Base-by-base conservation (phyloP, 2,329 filamentous ascomycete species). In the Nemania diffusa region DNA sequence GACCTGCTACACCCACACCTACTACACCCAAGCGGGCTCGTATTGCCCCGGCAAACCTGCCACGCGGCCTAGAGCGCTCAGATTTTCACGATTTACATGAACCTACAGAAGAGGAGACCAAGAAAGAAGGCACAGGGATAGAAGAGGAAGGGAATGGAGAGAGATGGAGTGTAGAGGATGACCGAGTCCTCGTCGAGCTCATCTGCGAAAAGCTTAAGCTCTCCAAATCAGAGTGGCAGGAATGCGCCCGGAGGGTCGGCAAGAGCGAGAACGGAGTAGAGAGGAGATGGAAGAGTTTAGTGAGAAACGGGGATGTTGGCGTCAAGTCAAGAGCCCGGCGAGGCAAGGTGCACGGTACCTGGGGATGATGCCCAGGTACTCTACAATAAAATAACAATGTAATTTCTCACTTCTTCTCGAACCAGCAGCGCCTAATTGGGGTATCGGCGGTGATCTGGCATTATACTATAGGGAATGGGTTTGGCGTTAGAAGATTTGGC, bases 201-300 rank as follows among this genome's bases (percentile, higher is more conserved):
- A 87, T 91, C 44, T 81, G 91, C 5, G 88, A 90, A 75, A 91
- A 91, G 80, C 82, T 91, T 62, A 86, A 86, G 78, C 82, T 91
- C 24, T 85, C 84, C 72, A 90, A 88, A 78, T 82, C 84, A 57
- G 88, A 91, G 65, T 91, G 88, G 89, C 87, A 90, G 66, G 88
- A 91, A 75, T 91, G 88, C 76, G 89, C 88, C 50, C 83, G 87
- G 66, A 88, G 83, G 71, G 80, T 91, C 7, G 88, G 89, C 68
- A 87, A 85, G 73, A 87, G 90, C 78, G 81, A 86, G 58, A 81
- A 83, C 65, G 86, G 83, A 66, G 81, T 90, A 52, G 85, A 84
- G 48, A 81, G 84, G 57, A 80, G 89, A 72, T 91, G 89, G 89
- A 88, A 86, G 81, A 89, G 84, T 63, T 79, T 91, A 40, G 84